A percentile compares a stretch with the other conserved stretches of the same genome.
Evolutionary conservation across 768 basidiomycete genomes (phyloP).

Genomic region (Rubroboletus satanas): DNA sequence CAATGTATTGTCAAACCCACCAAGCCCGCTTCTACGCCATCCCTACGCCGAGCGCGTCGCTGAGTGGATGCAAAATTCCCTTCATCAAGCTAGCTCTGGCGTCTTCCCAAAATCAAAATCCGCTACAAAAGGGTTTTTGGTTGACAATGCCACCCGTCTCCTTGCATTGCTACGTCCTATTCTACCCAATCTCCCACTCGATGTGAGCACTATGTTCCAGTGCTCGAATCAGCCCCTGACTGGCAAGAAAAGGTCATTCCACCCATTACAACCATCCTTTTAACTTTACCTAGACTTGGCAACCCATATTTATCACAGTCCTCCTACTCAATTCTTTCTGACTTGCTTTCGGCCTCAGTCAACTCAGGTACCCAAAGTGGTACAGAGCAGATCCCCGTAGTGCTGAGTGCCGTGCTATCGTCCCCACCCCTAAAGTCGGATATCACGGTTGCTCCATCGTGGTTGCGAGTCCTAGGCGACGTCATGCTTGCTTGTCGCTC

Average conservation of each 20-base stretch:
- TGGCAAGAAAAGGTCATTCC: constrained; percentile 59
- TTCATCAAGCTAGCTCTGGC: constrained; percentile 61
- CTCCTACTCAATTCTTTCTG: constrained; percentile 81
- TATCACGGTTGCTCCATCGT: constrained; percentile 62
- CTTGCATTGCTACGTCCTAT: constrained; percentile 70
- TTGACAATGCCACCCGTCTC: constrained; percentile 74
- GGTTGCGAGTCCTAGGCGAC: constrained; percentile 74
- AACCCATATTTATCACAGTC: constrained; percentile 88
- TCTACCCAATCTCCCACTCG: constrained; percentile 55
- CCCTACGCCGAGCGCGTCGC: constrained; percentile 82
- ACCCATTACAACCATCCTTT: constrained; percentile 62
- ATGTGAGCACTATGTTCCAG: constrained; percentile 47
- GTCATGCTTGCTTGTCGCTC: constrained; percentile 63
- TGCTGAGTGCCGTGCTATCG: constrained; percentile 65
- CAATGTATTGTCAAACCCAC: constrained; percentile 72
- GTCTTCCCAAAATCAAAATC: constrained; percentile 59
- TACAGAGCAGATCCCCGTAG: constrained; percentile 51
- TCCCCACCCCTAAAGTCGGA: constrained; percentile 72
- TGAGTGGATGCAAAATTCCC: constrained; percentile 68
- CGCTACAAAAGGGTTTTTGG: constrained; percentile 49
- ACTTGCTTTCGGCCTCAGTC: constrained; percentile 59
- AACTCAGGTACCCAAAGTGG: constrained; percentile 49
- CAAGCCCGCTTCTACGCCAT: constrained; percentile 72
- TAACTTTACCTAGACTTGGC: constrained; percentile 80
- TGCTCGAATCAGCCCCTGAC: constrained; percentile 12